These are phyloP conservation scores for Paxillus rubicundulus DNA, from an alignment of 768 basidiomycete species.

Conservation along the genomic window DNA sequence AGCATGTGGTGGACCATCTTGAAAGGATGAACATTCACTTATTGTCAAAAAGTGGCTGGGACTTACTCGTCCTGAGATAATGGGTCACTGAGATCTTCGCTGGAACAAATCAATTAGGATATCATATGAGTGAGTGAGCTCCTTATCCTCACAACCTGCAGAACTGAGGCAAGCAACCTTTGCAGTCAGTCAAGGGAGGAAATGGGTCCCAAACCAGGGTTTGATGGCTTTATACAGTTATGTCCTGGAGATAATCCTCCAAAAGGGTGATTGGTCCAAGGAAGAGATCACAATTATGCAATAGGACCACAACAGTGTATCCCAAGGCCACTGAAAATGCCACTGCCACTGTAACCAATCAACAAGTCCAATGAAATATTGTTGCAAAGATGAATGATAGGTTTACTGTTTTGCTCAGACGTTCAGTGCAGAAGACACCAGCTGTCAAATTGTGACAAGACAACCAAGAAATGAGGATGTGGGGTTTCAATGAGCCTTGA, in stretches of 20 bases:
- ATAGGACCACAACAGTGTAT: neutral
- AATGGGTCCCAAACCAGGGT: neutral
- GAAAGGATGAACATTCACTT: neutral
- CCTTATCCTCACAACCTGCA: slow-evolving; percentile 43
- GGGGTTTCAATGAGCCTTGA: slow-evolving; percentile 7
- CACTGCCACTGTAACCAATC: neutral
- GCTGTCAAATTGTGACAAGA: slow-evolving; percentile 20
- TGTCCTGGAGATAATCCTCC: slow-evolving; percentile 46
- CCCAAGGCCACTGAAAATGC: neutral
- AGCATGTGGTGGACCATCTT: slow-evolving; percentile 55
- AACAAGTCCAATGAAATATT: neutral
- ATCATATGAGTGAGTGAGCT: slow-evolving; percentile 49
- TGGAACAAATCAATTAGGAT: slow-evolving; percentile 48
- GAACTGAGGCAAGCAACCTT: slow-evolving; percentile 52
- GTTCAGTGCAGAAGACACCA: slow-evolving; percentile 6
- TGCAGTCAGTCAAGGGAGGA: neutral
- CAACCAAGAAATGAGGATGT: slow-evolving; percentile 18
- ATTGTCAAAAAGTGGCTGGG: neutral
- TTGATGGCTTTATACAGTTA: slow-evolving; percentile 17
- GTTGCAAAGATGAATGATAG: neutral
- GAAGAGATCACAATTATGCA: neutral
- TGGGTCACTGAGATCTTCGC: slow-evolving; percentile 40
- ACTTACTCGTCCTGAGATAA: slow-evolving; percentile 39
- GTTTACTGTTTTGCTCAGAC: slow-evolving; percentile 11
- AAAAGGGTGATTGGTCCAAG: neutral